These are phyloP conservation scores for Diospyros lotus DNA, from an alignment of 148 eudicot genomes.

Conservation along the genomic window DNA sequence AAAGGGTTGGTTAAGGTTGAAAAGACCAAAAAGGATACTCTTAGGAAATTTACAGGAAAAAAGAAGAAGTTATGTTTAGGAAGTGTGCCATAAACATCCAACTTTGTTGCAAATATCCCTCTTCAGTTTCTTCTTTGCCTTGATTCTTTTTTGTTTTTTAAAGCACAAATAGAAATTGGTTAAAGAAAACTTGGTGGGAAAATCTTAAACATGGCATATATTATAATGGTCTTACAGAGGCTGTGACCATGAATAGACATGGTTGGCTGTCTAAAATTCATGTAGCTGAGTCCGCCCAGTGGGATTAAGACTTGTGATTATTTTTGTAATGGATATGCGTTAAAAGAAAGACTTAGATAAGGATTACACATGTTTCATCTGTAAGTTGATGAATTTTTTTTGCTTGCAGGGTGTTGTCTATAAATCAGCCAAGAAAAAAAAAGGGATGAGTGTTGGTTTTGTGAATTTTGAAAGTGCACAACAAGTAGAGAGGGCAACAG, in stretches of 20 bases:
- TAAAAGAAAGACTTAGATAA: neutral
- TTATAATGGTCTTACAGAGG: no score
- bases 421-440: conserved; percentile 82
- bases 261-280: no score
- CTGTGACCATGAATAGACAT: no score
- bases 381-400: conserved; percentile 8
- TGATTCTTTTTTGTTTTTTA: no score
- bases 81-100: neutral
- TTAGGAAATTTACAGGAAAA: no score
- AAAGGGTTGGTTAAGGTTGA: conserved; percentile 56
- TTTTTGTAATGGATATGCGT: no score
- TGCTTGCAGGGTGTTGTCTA: conserved; percentile 53
- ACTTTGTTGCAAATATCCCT: neutral
- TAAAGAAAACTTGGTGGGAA: no score
- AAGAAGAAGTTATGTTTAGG: neutral
- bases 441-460: conserved; percentile 81
- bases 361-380: neutral
- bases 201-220: no score
- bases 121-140: neutral
- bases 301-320: neutral
- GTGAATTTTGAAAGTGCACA: conserved; percentile 59
- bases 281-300: no score
- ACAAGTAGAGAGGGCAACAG: conserved; percentile 52
- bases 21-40: conserved; percentile 46
- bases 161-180: no score